phyloP scores from a whole-genome alignment of 2,329 filamentous ascomycete genomes.

The Chalaropsis ovoidea region DNA sequence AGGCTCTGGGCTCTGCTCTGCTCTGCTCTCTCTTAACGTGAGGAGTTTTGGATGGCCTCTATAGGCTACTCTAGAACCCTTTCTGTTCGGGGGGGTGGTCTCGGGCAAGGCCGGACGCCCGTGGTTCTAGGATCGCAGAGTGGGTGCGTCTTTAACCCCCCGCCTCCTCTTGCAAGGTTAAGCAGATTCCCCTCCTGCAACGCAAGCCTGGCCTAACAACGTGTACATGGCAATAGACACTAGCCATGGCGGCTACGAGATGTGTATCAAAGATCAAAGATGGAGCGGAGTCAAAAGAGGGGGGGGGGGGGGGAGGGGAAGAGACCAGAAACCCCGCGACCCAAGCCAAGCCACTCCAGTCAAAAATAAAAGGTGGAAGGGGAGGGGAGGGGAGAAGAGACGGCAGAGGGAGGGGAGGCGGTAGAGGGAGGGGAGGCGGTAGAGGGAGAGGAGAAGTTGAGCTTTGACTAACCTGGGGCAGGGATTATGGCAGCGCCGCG shows the following conservation, averaged over 20 bases:
- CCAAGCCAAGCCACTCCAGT: background rate
- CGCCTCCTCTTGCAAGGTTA: background rate
- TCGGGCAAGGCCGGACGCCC: conserved; percentile 12
- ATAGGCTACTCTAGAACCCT: background rate
- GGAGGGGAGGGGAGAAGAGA: background rate
- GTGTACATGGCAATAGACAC: background rate
- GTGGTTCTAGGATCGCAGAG: conserved; percentile 9
- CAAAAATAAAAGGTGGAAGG: background rate
- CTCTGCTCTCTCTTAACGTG: background rate
- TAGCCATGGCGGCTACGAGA: background rate
- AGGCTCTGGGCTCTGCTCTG: background rate
- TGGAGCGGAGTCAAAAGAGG: background rate
- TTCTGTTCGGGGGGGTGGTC: background rate
- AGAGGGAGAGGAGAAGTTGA: background rate
- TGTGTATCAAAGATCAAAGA: background rate
- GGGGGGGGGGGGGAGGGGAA: background rate
- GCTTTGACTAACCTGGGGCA: conserved; percentile 12
- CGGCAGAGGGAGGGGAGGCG: no score
- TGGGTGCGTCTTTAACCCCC: conserved; percentile 5
- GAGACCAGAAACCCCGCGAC: conserved; percentile 5
- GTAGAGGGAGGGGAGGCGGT: background rate
- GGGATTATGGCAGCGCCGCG: background rate
- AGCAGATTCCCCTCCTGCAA: background rate
- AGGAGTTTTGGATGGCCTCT: background rate
- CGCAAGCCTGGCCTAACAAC: background rate